Evolutionary conservation across 2,329 filamentous ascomycete species (phyloP).

Genomic region (Conoideocrella luteorostrata): DNA sequence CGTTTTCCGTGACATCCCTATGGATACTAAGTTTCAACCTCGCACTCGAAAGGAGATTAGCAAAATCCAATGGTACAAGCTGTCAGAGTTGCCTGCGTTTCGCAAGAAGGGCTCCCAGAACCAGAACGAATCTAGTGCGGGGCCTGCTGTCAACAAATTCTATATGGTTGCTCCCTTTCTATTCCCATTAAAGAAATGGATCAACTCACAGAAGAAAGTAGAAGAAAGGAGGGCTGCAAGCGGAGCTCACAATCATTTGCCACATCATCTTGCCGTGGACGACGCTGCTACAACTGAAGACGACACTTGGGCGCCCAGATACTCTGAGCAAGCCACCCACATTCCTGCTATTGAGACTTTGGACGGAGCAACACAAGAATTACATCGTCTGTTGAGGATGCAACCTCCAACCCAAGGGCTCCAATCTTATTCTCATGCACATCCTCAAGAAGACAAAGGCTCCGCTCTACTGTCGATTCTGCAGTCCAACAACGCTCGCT

Average conservation of each 20-base stretch:
- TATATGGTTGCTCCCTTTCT: constrained; percentile 98
- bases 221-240: constrained; percentile 45
- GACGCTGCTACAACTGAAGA: constrained; percentile 59
- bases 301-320: constrained; percentile 41
- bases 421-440: constrained; percentile 21
- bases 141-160: constrained; percentile 73
- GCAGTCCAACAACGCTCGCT: constrained; percentile 27
- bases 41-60: constrained; percentile 95
- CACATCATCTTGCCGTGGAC: constrained; percentile 37
- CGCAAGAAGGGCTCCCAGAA: constrained; percentile 58
- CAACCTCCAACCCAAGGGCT: constrained; percentile 46
- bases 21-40: constrained; percentile 82
- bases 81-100: constrained; percentile 80
- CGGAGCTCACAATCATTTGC: constrained; percentile 32
- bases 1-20: constrained; percentile 82
- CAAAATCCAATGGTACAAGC: constrained; percentile 89
- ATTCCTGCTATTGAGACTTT: constrained; percentile 39
- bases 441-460: constrained; percentile 36
- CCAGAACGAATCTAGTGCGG: constrained; percentile 51
- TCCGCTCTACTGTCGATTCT: constrained; percentile 48
- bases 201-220: constrained; percentile 73
- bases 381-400: constrained; percentile 50
- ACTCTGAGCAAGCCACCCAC: constrained; percentile 24
- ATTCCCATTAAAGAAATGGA: constrained; percentile 80
- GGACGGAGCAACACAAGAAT: constrained; percentile 43